Base-by-base conservation (phyloP, 2,329 filamentous ascomycete genomes). In the Cladosporium sp. region DNA sequence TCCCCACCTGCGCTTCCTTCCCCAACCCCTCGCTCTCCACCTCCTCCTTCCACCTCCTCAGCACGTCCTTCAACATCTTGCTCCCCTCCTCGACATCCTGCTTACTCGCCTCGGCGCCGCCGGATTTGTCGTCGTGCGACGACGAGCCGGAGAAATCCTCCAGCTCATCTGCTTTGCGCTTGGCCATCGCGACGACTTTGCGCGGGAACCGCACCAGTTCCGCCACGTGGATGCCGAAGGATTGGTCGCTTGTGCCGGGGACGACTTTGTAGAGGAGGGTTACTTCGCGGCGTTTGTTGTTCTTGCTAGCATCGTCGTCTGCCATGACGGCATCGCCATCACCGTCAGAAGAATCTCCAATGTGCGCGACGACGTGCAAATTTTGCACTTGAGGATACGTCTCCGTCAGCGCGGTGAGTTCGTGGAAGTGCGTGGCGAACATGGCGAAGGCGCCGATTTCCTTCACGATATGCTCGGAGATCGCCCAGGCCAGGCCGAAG, bases 171-270 rank as follows among this genome's bases (percentile, higher is more conserved):
- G 93, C 93, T 74, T 98, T 98, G 60, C 93, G 82, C 72, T 95
- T 95, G n/a, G 93, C 93, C 94, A 98, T 98, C 56, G 90, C 89
- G 53, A 98, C 87, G 13, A 98, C 94, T 72, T 98, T 98, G 60
- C 89, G 85, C 0, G 93, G 93, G 72, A 98, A 98, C 38, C 91
- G 83, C 16, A 98, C 93, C 5, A 98, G 79, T 72, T 98, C 93
- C 1, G 93, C 93, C 12, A 98, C 94, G 70, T 98, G 93, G 60
- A 98, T 98, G 60, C 93, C 93, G 67, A 98, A 98, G 52, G 86
- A 93, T 72, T 98, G 93, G 68, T 98, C 93, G 65, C 90, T 96
- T 60, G 98, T 86, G 42, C 93, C 93, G 0, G 88, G 88, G 63
- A 95, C 88, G 30, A 98, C 93, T 72, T 95, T 95, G 77, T 98